Percentiles rank a stretch among this genome's conserved stretches.
Conservation (phyloP, 2,329 filamentous ascomycete genomes). For the Exutisphaerella laricina region DNA sequence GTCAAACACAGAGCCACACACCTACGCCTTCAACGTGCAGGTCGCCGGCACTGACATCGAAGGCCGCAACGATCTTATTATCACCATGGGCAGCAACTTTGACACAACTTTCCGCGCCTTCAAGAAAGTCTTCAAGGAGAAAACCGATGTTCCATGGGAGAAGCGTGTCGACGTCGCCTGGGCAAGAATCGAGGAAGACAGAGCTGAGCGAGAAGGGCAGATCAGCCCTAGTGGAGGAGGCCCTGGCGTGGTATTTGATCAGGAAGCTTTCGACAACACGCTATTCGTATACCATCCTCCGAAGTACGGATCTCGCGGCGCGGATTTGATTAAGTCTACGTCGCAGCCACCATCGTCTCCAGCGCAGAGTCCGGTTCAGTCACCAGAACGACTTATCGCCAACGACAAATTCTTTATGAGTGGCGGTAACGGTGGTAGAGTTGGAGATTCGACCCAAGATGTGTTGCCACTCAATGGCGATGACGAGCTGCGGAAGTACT, state of each 20-base stretch:
- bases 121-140: constrained; percentile 36
- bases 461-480: too few relatives aligned
- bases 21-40: constrained; percentile 54
- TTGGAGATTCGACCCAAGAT: too few relatives aligned
- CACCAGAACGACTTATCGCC: too few relatives aligned
- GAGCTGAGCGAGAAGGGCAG: not conserved
- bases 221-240: not conserved
- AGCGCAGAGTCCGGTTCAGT: too few relatives aligned
- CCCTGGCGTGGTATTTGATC: not conserved
- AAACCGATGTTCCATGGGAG: constrained; percentile 39
- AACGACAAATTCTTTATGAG: too few relatives aligned
- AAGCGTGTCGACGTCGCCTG: constrained; percentile 32
- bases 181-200: not conserved
- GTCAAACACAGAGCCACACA: constrained; percentile 53
- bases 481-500: constrained; percentile 11
- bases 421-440: too few relatives aligned
- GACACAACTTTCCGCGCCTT: constrained; percentile 34
- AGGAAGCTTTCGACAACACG: constrained; percentile 9
- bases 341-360: too few relatives aligned
- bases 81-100: constrained; percentile 31
- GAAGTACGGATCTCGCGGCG: constrained; percentile 16
- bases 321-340: too few relatives aligned
- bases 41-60: constrained; percentile 20
- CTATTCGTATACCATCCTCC: constrained; percentile 23
- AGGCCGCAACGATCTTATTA: constrained; percentile 27